Evolutionary conservation across 2,329 filamentous ascomycete species (phyloP).

Genomic region (Fusarium dimerum): DNA sequence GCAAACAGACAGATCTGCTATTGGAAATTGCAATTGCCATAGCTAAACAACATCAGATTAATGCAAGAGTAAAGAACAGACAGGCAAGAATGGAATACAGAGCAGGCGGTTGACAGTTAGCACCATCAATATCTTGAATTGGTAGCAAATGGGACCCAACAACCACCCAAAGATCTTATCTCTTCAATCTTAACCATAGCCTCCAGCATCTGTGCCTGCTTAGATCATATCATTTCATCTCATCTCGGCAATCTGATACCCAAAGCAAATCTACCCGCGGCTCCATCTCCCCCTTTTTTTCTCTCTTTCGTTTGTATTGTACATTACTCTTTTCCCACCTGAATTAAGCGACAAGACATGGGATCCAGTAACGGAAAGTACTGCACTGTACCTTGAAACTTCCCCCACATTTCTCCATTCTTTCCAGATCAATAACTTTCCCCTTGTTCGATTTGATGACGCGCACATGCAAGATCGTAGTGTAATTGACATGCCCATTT

Average conservation of each 20-base stretch:
- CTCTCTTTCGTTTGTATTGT: neutral
- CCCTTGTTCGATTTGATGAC: slow-evolving; percentile 9
- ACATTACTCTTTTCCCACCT: too few relatives aligned
- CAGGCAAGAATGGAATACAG: too few relatives aligned
- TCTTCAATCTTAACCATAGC: neutral
- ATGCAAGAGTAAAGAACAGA: too few relatives aligned
- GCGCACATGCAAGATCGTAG: slow-evolving; percentile 23
- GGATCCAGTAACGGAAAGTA: too few relatives aligned
- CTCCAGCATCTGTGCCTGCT: neutral
- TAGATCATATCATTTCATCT: neutral
- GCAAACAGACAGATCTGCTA: neutral
- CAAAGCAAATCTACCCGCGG: neutral
- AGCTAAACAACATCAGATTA: neutral
- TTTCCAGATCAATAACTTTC: neutral
- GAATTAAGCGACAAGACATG: too few relatives aligned
- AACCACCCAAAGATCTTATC: neutral
- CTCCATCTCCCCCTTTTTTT: neutral
- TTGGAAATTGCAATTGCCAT: neutral
- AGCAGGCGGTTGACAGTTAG: too few relatives aligned
- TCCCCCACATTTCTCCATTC: neutral
- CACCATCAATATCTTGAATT: too few relatives aligned
- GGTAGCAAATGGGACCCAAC: neutral
- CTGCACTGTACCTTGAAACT: neutral
- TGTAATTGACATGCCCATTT: slow-evolving; percentile 15
- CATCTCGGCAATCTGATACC: neutral